Conservation (phyloP, 1,284 basidiomycete species). For the Dichomitus squalens region DNA sequence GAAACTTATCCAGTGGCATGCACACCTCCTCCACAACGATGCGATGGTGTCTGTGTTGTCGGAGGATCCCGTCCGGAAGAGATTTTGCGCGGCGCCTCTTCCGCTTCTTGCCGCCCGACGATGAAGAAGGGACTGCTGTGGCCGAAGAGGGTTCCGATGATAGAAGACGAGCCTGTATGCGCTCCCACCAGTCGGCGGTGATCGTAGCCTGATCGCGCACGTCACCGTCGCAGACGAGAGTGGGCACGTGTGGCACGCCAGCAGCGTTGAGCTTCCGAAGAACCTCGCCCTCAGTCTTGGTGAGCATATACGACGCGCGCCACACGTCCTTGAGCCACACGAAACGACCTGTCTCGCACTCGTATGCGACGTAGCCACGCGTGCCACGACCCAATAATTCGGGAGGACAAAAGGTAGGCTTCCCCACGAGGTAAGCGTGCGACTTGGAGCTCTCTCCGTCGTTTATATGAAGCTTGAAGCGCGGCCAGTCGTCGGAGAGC, state of each 20-base stretch:
- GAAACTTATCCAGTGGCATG: not conserved
- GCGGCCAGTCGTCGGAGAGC: not conserved
- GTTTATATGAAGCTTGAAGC: constrained; percentile 1
- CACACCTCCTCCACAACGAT: constrained; percentile 9
- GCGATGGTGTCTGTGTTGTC: constrained; percentile 11
- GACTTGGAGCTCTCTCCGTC: not conserved
- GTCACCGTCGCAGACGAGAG: not conserved
- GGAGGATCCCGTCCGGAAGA: not conserved
- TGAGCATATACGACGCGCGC: not conserved
- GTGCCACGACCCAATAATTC: constrained; percentile 1
- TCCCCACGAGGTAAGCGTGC: not conserved
- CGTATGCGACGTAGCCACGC: not conserved
- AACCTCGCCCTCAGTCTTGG: not conserved
- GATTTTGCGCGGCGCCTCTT: not conserved
- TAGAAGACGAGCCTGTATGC: not conserved
- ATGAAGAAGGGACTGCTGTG: not conserved
- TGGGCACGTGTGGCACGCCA: not conserved
- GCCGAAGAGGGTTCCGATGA: not conserved
- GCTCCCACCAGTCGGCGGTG: not conserved
- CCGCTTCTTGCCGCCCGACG: not conserved
- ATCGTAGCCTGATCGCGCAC: not conserved
- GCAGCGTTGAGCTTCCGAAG: not conserved
- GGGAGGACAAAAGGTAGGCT: not conserved
- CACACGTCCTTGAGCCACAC: too few species aligned
- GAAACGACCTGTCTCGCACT: not conserved